A percentile compares a stretch with the other conserved stretches of the same genome.
Evolutionary conservation across 73 alveolate genomes (phyloP).

Genomic region (Tetrahymena thermophila): DNA sequence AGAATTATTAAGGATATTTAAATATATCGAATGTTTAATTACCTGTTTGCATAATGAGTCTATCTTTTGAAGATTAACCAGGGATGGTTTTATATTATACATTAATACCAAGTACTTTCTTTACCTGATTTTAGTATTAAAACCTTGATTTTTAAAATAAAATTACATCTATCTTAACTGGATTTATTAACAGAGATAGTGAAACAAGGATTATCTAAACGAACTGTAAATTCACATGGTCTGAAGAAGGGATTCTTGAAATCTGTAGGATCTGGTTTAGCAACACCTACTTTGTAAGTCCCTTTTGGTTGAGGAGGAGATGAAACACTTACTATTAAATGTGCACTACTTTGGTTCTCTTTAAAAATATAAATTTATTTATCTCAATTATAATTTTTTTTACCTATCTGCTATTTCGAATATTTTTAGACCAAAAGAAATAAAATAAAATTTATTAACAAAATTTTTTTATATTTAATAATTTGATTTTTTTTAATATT

Average conservation of each 20-base stretch:
- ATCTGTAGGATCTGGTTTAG: constrained; percentile 87
- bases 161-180: constrained; percentile 82
- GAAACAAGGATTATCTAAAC: constrained; percentile 96
- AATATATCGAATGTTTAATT: background rate
- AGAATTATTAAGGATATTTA: background rate
- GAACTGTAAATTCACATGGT: constrained; percentile 88
- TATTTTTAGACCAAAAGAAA: no score
- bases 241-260: constrained; percentile 96
- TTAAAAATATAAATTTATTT: no score
- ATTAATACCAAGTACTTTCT: constrained; percentile 25
- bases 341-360: no score
- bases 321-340: no score
- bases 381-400: no score
- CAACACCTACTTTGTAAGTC: constrained; percentile 91
- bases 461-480: no score
- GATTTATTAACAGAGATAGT: constrained; percentile 88
- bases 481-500: no score
- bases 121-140: constrained; percentile 11
- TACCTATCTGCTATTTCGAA: no score
- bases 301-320: constrained; percentile 98
- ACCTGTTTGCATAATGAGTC: constrained; percentile 34
- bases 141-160: no score
- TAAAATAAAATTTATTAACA: no score
- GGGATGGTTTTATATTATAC: constrained; percentile 32
- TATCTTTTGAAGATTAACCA: constrained; percentile 24